These are phyloP conservation scores for Yamadazyma triangularis DNA, from an alignment of 1,139 yeast genomes.

Conservation along the genomic window DNA sequence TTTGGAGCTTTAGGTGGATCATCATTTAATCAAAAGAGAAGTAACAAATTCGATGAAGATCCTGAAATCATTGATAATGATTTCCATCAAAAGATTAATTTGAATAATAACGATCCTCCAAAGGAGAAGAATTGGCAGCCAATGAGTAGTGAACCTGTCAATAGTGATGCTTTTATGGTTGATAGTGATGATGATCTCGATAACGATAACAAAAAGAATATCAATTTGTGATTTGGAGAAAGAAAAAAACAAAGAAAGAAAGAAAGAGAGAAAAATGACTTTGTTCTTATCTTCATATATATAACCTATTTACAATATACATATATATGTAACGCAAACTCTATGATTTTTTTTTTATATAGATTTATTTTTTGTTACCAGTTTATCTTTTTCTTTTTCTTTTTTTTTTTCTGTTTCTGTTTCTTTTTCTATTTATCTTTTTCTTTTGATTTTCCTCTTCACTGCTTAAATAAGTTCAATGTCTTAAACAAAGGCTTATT, in stretches of 20 bases:
- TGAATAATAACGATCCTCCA: constrained; percentile 40
- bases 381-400: no score
- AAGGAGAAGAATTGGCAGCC: constrained; percentile 54
- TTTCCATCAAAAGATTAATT: constrained; percentile 50
- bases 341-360: no score
- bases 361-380: no score
- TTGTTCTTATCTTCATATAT: no score
- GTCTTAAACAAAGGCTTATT: constrained; percentile 24
- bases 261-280: no score
- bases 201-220: constrained; percentile 24
- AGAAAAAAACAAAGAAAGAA: neutral
- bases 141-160: constrained; percentile 48
- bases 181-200: constrained; percentile 76
- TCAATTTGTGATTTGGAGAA: constrained; percentile 2
- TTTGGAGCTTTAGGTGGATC: constrained; percentile 50
- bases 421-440: no score
- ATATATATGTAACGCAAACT: no score
- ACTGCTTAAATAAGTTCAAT: constrained; percentile 22
- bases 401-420: no score
- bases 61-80: constrained; percentile 51
- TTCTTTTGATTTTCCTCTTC: no score
- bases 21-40: constrained; percentile 30
- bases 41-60: constrained; percentile 47
- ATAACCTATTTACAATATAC: no score
- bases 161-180: constrained; percentile 69